Base-by-base conservation (phyloP, 2,329 filamentous ascomycete species). In the Cladophialophora exuberans region DNA sequence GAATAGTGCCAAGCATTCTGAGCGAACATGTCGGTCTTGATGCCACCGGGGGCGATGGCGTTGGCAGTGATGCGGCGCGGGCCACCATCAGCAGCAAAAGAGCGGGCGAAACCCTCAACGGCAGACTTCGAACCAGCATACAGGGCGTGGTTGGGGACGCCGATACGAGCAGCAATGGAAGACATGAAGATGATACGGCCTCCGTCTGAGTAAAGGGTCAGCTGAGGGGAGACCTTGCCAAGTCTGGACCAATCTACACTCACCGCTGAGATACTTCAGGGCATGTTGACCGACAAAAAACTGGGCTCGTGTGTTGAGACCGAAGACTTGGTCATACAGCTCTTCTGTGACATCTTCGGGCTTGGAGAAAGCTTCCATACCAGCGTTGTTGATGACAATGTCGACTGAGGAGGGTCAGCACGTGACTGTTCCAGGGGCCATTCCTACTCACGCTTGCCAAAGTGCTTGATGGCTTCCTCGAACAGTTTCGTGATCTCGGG, bases 1-100 rank as follows among this genome's bases (percentile, higher is more conserved):
- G 82, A 81, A 69, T 85, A 85, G 67, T 83, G 81, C 83, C 83
- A 86, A 20, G 83, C 79, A 70, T 87, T 87, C 71, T 83, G 79
- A 58, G 85, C 79, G 75, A 87, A 90, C 87, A 90, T 90, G 70
- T 90, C 88, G 38, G 79, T 85, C 79, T 88, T 87, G 75, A 89
- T 85, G 39, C 86, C 86, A 52, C 86, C 86, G 1, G 86, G 86
- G 1, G 86, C 86, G 42, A 89, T 84, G 61, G 84, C 85, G 65
- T 89, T 89, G 72, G 87, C 85, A 0, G 86, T 89, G 67, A 89
- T 84, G 46, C 83, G 80, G 65, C 81, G 80, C 65, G 77, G 78
- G 54, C 86, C 86, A 69, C 86, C 88, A 72, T 89, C 86, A 48
- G 85, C 86, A 6, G 86, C 83, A 66, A 89, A 88, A 22, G 82